These are phyloP conservation scores for Hordeum vulgare DNA, from an alignment of 176 grass and related monocot species.

Conservation along the genomic window DNA sequence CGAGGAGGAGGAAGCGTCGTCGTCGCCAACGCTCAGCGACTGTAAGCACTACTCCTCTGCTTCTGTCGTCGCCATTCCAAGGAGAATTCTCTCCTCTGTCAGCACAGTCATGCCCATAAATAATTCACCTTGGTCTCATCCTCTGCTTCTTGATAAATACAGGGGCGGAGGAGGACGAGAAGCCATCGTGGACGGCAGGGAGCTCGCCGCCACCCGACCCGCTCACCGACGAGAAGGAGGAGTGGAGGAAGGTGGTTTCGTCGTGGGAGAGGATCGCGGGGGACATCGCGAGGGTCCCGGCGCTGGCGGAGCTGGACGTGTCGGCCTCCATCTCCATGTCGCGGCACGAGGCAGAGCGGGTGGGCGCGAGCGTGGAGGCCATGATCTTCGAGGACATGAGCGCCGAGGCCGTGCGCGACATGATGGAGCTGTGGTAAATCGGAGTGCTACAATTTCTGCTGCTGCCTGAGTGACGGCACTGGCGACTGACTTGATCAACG, in stretches of 20 bases:
- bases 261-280: conserved; percentile 40
- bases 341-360: conserved; percentile 16
- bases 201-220: conserved; percentile 3
- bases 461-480: too few relatives aligned
- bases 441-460: too few relatives aligned
- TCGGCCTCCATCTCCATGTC: background rate
- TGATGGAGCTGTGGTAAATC: background rate
- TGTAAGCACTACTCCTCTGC: background rate
- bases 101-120: background rate
- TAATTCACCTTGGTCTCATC: background rate
- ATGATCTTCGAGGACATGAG: conserved; percentile 81
- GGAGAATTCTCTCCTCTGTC: background rate
- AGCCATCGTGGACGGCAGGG: conserved; percentile 34
- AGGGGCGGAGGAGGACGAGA: conserved; percentile 25
- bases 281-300: conserved; percentile 36
- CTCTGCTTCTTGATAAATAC: background rate
- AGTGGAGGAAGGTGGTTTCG: background rate
- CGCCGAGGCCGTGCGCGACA: conserved; percentile 45
- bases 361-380: conserved; percentile 51
- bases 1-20: conserved; percentile 22
- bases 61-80: background rate
- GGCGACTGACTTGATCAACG: too few relatives aligned
- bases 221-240: background rate
- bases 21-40: background rate
- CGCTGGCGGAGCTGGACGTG: conserved; percentile 40